Conservation (phyloP, 352 stramenopile genomes). For the Elongisporangium anandrum region DNA sequence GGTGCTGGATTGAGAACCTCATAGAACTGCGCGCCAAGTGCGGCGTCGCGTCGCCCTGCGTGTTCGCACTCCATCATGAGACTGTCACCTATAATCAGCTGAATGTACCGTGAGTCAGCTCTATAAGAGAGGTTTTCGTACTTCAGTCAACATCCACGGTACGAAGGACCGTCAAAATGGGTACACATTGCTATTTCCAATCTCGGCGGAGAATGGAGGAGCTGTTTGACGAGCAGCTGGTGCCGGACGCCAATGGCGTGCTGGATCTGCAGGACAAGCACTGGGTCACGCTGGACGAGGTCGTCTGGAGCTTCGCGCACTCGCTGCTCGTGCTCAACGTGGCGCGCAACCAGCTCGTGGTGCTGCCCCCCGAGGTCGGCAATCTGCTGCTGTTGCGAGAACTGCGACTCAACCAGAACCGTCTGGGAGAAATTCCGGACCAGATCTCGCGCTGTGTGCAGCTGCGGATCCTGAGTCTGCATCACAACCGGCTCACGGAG, state of each 20-base stretch:
- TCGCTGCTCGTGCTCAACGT: constrained; percentile 71
- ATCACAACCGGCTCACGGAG: constrained; percentile 64
- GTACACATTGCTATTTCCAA: neutral
- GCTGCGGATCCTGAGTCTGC: constrained; percentile 59
- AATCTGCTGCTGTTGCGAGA: constrained; percentile 65
- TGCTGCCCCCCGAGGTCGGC: constrained; percentile 46
- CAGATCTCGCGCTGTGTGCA: constrained; percentile 59
- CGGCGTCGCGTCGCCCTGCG: neutral
- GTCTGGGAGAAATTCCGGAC: constrained; percentile 40
- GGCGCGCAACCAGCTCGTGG: constrained; percentile 65
- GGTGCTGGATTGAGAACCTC: too few relatives aligned
- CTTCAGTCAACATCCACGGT: neutral
- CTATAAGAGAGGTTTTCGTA: neutral
- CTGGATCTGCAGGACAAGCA: constrained; percentile 73
- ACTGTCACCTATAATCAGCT: too few relatives aligned
- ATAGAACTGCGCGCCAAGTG: neutral
- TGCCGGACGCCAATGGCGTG: constrained; percentile 61
- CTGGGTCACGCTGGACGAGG: constrained; percentile 75
- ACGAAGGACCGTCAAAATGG: neutral
- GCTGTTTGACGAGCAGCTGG: constrained; percentile 56
- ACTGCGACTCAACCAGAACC: constrained; percentile 58
- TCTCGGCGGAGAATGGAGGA: constrained; percentile 37
- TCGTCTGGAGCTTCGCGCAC: constrained; percentile 67
- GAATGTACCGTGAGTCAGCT: neutral
- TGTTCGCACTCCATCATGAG: neutral